A percentile compares a stretch with the other conserved stretches of the same genome.
Evolutionary conservation across 176 grass and related monocot species (phyloP).

Genomic region (Oryza rufipogon): DNA sequence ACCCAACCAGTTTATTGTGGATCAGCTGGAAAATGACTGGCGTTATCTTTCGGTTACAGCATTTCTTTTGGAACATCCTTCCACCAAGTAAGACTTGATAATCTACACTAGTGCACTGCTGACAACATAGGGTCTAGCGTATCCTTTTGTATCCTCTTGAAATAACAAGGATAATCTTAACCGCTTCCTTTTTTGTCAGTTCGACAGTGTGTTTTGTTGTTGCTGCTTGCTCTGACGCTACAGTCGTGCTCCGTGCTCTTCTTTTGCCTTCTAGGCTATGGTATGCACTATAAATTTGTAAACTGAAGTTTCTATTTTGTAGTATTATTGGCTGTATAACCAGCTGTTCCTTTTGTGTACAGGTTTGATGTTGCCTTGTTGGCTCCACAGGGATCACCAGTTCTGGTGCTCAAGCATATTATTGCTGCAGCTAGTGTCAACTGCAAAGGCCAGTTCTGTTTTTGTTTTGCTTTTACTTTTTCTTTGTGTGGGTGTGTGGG

Average conservation of each 20-base stretch:
- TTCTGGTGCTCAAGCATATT: conserved; percentile 73
- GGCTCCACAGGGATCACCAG: conserved; percentile 69
- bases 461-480: background rate
- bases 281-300: conserved; percentile 52
- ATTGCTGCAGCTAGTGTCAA: conserved; percentile 27
- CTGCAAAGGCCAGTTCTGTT: conserved; percentile 43
- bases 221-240: conserved; percentile 95
- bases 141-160: conserved; percentile 16
- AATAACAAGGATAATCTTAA: conserved; percentile 30
- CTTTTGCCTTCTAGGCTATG: conserved; percentile 91
- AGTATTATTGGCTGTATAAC: conserved; percentile 17
- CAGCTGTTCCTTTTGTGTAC: conserved; percentile 42
- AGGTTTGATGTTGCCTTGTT: conserved; percentile 96
- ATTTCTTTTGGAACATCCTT: conserved; percentile 76
- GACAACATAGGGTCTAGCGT: background rate
- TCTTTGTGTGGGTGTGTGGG: background rate
- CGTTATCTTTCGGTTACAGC: conserved; percentile 95
- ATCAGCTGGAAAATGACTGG: conserved; percentile 91
- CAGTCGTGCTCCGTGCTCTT: conserved; percentile 73
- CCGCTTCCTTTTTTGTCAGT: conserved; percentile 44
- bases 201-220: conserved; percentile 78
- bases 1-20: conserved; percentile 33
- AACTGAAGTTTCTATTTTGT: background rate
- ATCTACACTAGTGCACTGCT: conserved; percentile 22
- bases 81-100: conserved; percentile 56